Evolutionary conservation across 345 rosid genomes (phyloP), one percentile per base, ranked within the genome.

Genomic region (Camelina neglecta): DNA sequence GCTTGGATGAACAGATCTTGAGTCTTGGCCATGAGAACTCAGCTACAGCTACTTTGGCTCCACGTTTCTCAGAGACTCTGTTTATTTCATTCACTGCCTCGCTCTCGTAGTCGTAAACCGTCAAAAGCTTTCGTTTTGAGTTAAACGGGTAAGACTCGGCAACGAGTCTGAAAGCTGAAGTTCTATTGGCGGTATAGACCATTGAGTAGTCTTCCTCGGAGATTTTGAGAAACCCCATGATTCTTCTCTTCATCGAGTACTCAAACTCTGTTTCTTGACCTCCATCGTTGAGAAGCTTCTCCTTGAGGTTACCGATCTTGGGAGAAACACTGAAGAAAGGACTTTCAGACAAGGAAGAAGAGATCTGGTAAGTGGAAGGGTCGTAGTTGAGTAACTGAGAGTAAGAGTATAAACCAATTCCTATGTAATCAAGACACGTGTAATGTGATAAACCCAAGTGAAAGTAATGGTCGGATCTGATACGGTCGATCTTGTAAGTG

Each of bases 21-120:
- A 92, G 82, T 71, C 91, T 83, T 16, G 98, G 97, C 98, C 98
- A 94, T 35, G 92, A 83, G 79, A 94, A 94, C 67, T 94, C 95
- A 0, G 97, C 95, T 13, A 95, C 84, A 90, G 85, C 75, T 45
- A 85, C 85, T 58, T 73, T 71, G 8, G 92, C 98, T 69, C 96
- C 97, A 74, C 85, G 89, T 81, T 84, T 89, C 82, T 85, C 90
- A 0, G 96, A 85, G 67, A 84, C 79, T 39, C 75, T 81, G 60
- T 75, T 77, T 82, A 94, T 90, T 66, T 93, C 87, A 53, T 89
- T 86, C 15, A 89, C 88, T 0, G 96, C 97, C 78, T 89, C 97
- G 69, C 96, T 92, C 75, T 92, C 88, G 29, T 86, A 88, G 83
- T 94, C 98, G 74, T 92, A 94, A 49, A 94, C 97, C 13, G 95